Evolutionary conservation across 805 yeast genomes (phyloP), one percentile per base, ranked within the genome.

Genomic region (Metschnikowia rubicola): DNA sequence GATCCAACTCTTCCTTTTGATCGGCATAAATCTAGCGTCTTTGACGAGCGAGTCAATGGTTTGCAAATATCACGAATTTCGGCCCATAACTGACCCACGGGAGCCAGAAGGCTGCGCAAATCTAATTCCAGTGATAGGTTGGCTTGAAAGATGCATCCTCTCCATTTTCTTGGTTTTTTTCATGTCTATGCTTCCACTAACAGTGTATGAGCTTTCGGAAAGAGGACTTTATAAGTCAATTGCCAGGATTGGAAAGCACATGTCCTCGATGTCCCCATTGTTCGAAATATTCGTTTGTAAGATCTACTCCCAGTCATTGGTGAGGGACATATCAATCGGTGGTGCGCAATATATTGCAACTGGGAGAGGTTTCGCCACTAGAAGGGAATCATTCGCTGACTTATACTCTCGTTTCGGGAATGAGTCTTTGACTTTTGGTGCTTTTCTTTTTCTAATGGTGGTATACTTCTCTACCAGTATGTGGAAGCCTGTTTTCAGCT

Each of bases 401-500:
- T 70, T 86, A 56, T 86, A 84, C 63, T 77, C 90, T 17, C 77
- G 90, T 69, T 86, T 84, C 69, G 91, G 91, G 41, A 87, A 84
- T 51, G 83, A 89, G 29, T 86, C 92, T 77, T 75, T 86, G 54
- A 66, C 84, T 51, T 84, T 84, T 52, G 89, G 87, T 61, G 79
- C 90, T 0, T 50, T 45, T 19, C 30, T 47, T 10, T 44, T 51
- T 10, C 11, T 53, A 2, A 43, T 53, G 40, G 50, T 53, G 21
- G 43, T 51, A 4, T 55, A 46, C 40, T 41, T 55, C 17, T 44
- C 55, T 15, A 81, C 82, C 58, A 77, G 90, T 29, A 83, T 81
- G 61, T 86, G 98, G 98, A 95, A 88, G 71, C 86, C 96, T 21
- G 88, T 97, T 37, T 75, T 94, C 59, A 70, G 92, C 54, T 94